phyloP scores from a whole-genome alignment of 2,329 filamentous ascomycete genomes.

The Ophiostoma fasciatum region DNA sequence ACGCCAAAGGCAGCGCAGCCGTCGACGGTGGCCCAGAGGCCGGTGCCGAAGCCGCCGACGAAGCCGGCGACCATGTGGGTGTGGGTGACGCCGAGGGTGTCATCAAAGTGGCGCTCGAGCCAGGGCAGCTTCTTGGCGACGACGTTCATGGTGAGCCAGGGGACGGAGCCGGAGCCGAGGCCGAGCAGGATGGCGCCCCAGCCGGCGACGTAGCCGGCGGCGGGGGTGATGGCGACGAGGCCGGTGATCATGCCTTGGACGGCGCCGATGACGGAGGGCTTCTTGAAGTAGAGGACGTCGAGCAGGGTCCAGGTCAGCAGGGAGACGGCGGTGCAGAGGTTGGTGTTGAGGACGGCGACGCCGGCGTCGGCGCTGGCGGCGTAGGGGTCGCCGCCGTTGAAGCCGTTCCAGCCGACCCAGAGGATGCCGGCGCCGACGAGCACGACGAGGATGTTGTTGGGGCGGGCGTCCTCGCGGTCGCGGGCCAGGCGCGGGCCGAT shows the following conservation, averaged over 20 bases:
- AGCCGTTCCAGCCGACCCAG: slow-evolving; percentile 38
- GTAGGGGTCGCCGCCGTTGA: slow-evolving; percentile 38
- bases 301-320: slow-evolving; percentile 30
- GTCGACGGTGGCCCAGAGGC: slow-evolving; percentile 30
- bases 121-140: slow-evolving; percentile 22
- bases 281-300: slow-evolving; percentile 31
- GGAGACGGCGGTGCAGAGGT: slow-evolving; percentile 31
- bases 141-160: slow-evolving; percentile 34
- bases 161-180: slow-evolving; percentile 26
- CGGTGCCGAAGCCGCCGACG: slow-evolving; percentile 29
- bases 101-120: slow-evolving; percentile 14
- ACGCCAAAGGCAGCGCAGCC: slow-evolving; percentile 31
- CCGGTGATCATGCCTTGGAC: slow-evolving; percentile 37
- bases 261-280: slow-evolving; percentile 33
- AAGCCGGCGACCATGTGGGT: slow-evolving; percentile 32
- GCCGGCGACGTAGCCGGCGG: slow-evolving; percentile 33
- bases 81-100: slow-evolving; percentile 15
- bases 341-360: slow-evolving; percentile 35
- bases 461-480: slow-evolving; percentile 29
- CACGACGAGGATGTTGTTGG: slow-evolving; percentile 30
- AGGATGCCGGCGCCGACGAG: slow-evolving; percentile 33
- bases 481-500: slow-evolving; percentile 28
- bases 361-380: slow-evolving; percentile 32
- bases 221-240: slow-evolving; percentile 35
- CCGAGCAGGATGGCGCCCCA: slow-evolving; percentile 36